Evolutionary conservation across 768 basidiomycete genomes (phyloP).

Genomic region (Mycena maculata): DNA sequence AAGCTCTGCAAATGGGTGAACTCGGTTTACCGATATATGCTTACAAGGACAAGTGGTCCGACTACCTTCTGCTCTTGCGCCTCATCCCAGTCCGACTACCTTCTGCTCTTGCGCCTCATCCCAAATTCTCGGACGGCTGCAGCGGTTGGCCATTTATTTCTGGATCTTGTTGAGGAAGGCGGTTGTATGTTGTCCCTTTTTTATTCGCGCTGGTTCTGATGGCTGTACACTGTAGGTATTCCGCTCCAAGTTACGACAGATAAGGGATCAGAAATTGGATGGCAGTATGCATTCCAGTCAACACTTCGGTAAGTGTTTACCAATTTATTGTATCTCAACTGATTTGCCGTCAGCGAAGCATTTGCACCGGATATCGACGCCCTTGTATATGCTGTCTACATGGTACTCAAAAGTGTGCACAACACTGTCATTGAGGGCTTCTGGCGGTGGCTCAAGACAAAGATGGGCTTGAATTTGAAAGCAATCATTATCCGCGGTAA

Average conservation of each 20-base stretch:
- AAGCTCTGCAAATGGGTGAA: constrained; percentile 44
- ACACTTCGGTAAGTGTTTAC: not conserved
- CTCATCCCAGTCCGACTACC: not conserved
- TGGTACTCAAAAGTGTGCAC: constrained; percentile 41
- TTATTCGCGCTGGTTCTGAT: not conserved
- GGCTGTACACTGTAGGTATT: constrained; percentile 30
- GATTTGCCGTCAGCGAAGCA: constrained; percentile 25
- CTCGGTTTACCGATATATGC: constrained; percentile 35
- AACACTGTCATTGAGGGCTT: constrained; percentile 47
- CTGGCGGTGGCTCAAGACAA: constrained; percentile 34
- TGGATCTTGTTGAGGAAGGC: constrained; percentile 45
- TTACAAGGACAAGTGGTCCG: constrained; percentile 39
- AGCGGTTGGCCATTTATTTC: constrained; percentile 45
- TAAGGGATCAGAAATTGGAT: constrained; percentile 47
- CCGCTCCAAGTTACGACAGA: constrained; percentile 44
- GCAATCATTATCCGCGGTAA: not conserved
- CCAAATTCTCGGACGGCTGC: constrained; percentile 39
- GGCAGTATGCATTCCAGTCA: constrained; percentile 33
- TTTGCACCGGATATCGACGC: constrained; percentile 41
- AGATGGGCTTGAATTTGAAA: constrained; percentile 10
- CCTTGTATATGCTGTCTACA: constrained; percentile 30
- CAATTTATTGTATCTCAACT: constrained; percentile 2
- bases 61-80: constrained; percentile 29
- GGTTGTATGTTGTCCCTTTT: constrained; percentile 32
- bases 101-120: constrained; percentile 31